A percentile compares a stretch with the other conserved stretches of the same genome.
These are phyloP conservation scores for Leersia perrieri DNA, from an alignment of 176 grass and related monocot species.

Conservation along the genomic window DNA sequence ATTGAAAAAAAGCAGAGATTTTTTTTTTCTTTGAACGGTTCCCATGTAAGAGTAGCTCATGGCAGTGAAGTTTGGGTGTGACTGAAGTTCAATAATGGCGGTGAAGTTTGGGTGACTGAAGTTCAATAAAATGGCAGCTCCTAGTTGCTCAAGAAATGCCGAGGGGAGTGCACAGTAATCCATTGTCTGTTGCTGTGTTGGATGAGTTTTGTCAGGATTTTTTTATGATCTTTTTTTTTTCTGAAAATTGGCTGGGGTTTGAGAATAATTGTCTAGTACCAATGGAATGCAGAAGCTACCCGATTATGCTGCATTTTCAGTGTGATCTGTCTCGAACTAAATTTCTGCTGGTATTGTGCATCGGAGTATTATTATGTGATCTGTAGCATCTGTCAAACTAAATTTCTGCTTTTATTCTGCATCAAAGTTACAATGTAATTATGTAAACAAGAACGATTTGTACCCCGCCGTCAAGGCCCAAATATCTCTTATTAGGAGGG, in stretches of 20 bases:
- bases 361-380: no score
- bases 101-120: not conserved
- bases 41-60: not conserved
- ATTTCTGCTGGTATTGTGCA: not conserved
- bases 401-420: no score
- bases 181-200: not conserved
- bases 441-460: no score
- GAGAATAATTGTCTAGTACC: not conserved
- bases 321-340: not conserved
- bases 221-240: not conserved
- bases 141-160: slow-evolving; percentile 4
- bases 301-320: not conserved
- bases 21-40: not conserved
- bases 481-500: not conserved
- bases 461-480: not conserved
- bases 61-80: not conserved
- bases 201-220: not conserved
- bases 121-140: slow-evolving; percentile 27
- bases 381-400: no score
- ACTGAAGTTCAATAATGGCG: not conserved
- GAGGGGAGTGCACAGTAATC: slow-evolving; percentile 14
- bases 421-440: no score
- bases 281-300: not conserved
- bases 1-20: not conserved
- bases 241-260: not conserved